Evolutionary conservation across 2,329 filamentous ascomycete genomes (phyloP).

Genomic region (Aspergillus latus): DNA sequence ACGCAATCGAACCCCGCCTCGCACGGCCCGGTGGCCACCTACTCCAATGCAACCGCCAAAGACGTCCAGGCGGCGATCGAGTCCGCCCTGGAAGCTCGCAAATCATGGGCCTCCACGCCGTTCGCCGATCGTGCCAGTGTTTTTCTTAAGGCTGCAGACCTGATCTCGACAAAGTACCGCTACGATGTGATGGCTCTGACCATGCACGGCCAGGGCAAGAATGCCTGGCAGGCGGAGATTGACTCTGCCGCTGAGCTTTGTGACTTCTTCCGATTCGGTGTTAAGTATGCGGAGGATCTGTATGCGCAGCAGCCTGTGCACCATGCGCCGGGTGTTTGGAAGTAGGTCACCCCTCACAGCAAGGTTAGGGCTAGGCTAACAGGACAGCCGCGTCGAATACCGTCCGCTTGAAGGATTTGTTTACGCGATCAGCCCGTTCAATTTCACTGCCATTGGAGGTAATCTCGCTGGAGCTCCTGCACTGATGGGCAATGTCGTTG

Average conservation of each 20-base stretch:
- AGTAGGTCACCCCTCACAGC: conserved; percentile 44
- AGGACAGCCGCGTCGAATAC: conserved; percentile 75
- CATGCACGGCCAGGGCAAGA: conserved; percentile 96
- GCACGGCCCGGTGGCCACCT: conserved; percentile 76
- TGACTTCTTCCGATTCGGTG: conserved; percentile 90
- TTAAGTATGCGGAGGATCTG: conserved; percentile 87
- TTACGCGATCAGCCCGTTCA: conserved; percentile 92
- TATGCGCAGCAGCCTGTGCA: conserved; percentile 84
- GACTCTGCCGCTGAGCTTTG: conserved; percentile 88
- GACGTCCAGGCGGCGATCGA: conserved; percentile 81
- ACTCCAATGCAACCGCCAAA: conserved; percentile 74
- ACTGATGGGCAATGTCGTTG: conserved; percentile 87
- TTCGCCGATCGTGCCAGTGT: conserved; percentile 89
- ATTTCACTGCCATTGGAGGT: conserved; percentile 92
- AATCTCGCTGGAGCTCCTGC: conserved; percentile 83
- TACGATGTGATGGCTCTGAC: conserved; percentile 96
- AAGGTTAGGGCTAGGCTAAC: too few species aligned
- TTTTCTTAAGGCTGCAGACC: conserved; percentile 93
- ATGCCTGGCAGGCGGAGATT: conserved; percentile 99
- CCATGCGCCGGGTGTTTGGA: conserved; percentile 84
- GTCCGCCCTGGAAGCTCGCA: conserved; percentile 80
- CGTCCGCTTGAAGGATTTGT: conserved; percentile 91
- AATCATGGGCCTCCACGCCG: conserved; percentile 79
- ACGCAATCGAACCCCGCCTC: conserved; percentile 81
- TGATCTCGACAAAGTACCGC: conserved; percentile 87